Evolutionary conservation across 83 land plant genomes (phyloP).

Genomic region (Diphasiastrum complanatum): DNA sequence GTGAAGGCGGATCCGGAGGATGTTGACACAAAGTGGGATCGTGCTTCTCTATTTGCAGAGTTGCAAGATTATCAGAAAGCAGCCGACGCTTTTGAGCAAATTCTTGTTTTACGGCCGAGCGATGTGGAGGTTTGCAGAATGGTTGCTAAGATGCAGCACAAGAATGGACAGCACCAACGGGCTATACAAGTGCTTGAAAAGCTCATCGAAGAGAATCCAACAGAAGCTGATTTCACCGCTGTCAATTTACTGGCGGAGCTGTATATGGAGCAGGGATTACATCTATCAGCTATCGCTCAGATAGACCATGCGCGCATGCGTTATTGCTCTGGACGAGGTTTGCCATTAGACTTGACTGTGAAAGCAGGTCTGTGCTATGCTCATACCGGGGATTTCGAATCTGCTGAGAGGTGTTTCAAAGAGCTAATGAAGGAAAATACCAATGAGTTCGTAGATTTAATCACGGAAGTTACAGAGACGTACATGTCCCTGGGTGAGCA

Average conservation of each 20-base stretch:
- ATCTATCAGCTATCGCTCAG: constrained; percentile 48
- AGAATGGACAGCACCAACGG: constrained; percentile 52
- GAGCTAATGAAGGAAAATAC: constrained; percentile 35
- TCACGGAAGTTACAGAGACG: constrained; percentile 61
- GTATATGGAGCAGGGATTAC: constrained; percentile 47
- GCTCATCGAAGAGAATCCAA: constrained; percentile 40
- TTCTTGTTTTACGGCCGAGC: constrained; percentile 45
- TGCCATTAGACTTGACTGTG: constrained; percentile 54
- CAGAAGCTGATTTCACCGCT: constrained; percentile 52
- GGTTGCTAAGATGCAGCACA: constrained; percentile 71
- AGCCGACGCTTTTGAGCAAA: constrained; percentile 70
- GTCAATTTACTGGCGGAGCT: constrained; percentile 51
- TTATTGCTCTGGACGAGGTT: constrained; percentile 39
- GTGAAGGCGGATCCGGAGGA: constrained; percentile 79
- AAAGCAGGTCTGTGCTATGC: constrained; percentile 77
- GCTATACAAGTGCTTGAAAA: constrained; percentile 52
- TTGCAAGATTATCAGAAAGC: constrained; percentile 66
- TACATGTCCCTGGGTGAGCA: constrained; percentile 45
- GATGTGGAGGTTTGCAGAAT: constrained; percentile 64
- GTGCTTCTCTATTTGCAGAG: constrained; percentile 62
- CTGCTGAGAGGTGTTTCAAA: constrained; percentile 61
- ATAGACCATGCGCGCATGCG: constrained; percentile 45
- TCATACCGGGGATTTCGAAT: constrained; percentile 58
- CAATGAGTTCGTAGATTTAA: constrained; percentile 39
- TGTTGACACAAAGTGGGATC: constrained; percentile 49